These are phyloP conservation scores for Lasiodiplodia gonubiensis DNA, from an alignment of 2,329 filamentous ascomycete species.

Conservation along the genomic window DNA sequence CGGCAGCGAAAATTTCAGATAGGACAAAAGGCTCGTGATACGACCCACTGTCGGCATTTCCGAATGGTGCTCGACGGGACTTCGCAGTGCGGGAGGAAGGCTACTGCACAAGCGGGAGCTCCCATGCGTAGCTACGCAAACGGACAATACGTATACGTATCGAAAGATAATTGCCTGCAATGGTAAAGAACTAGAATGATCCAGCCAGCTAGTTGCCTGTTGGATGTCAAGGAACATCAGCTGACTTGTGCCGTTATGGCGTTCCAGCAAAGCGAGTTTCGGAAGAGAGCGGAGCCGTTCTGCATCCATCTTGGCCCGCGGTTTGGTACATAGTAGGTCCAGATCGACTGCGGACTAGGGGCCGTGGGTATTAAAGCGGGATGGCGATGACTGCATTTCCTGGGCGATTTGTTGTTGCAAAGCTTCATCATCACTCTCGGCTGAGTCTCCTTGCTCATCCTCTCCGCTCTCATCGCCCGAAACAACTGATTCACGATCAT, in stretches of 20 bases:
- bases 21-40: not conserved
- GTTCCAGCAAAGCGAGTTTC: not conserved
- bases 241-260: not conserved
- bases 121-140: not conserved
- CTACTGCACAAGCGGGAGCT: not conserved
- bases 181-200: not conserved
- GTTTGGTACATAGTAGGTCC: too few relatives aligned
- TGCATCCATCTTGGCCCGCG: not conserved
- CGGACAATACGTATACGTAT: not conserved
- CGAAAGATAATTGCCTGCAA: not conserved
- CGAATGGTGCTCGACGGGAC: not conserved
- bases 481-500: not conserved
- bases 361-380: not conserved
- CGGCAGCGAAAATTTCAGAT: not conserved
- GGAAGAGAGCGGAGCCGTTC: not conserved
- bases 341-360: not conserved
- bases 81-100: not conserved
- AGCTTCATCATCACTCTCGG: not conserved
- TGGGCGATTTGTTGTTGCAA: not conserved
- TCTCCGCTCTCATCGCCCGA: not conserved
- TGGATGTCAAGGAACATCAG: not conserved
- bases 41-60: not conserved
- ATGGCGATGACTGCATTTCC: not conserved
- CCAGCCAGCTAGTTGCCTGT: not conserved
- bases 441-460: not conserved